A percentile compares a stretch with the other conserved stretches of the same genome.
phyloP scores from a whole-genome alignment of 805 yeast genomes.

The Groenewaldozyma salmanticensis region DNA sequence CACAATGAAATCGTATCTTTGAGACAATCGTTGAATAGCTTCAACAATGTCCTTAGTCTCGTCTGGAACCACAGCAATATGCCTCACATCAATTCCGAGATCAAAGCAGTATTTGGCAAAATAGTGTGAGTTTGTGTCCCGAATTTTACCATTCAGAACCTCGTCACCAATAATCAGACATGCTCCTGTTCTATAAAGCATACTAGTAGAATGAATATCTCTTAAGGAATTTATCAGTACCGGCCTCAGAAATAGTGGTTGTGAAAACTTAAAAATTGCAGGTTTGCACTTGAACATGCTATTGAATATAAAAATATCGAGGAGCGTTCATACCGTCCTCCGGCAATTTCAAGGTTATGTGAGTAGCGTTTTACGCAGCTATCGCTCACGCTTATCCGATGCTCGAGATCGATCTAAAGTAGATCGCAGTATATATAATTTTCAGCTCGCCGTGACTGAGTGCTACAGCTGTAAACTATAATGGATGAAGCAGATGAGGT shows the following conservation, averaged over 20 bases:
- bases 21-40: conserved; percentile 38
- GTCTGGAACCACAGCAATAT: conserved; percentile 69
- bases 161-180: conserved; percentile 70
- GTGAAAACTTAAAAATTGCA: not conserved
- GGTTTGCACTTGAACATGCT: not conserved
- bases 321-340: too few relatives aligned
- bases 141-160: conserved; percentile 74
- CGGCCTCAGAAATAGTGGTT: not conserved
- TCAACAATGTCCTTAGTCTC: conserved; percentile 53
- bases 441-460: too few relatives aligned
- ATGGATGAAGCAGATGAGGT: conserved; percentile 10
- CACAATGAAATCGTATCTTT: conserved; percentile 53
- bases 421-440: too few relatives aligned
- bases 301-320: not conserved
- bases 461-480: too few relatives aligned
- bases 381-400: too few relatives aligned
- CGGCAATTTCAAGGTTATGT: too few relatives aligned
- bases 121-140: conserved; percentile 64
- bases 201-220: not conserved
- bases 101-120: conserved; percentile 66
- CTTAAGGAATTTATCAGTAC: not conserved
- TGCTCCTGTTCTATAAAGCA: conserved; percentile 15
- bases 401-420: too few relatives aligned
- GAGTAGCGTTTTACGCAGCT: too few relatives aligned
- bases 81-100: conserved; percentile 55